These are phyloP conservation scores for Beauveria pseudobassiana DNA, from an alignment of 2,329 filamentous ascomycete genomes.

Conservation along the genomic window DNA sequence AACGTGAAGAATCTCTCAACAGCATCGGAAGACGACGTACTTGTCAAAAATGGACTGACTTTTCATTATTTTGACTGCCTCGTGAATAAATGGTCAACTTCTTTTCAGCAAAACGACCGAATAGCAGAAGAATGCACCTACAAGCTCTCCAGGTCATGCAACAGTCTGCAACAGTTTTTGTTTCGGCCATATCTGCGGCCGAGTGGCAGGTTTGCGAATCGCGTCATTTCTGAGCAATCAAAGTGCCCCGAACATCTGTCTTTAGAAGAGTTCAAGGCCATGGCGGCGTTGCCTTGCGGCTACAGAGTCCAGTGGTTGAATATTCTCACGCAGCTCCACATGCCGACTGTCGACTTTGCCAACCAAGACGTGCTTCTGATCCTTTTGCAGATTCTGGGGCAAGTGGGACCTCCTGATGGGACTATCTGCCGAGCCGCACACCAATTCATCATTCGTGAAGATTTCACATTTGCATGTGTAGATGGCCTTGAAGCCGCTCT, in stretches of 20 bases:
- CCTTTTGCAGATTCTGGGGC: background rate
- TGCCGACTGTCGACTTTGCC: background rate
- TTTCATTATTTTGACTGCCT: background rate
- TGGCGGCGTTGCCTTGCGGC: background rate
- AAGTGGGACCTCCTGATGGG: background rate
- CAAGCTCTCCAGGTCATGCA: background rate
- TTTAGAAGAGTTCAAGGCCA: slow-evolving; percentile 18
- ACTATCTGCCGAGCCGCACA: background rate
- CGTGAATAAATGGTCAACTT: background rate
- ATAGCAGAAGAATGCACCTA: background rate
- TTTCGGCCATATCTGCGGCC: background rate
- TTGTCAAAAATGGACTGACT: background rate
- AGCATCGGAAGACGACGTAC: background rate
- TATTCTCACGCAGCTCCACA: slow-evolving; percentile 1
- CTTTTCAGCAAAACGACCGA: background rate
- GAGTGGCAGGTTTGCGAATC: background rate
- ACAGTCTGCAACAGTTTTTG: background rate
- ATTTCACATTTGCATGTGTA: background rate
- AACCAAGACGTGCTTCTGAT: background rate
- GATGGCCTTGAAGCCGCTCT: background rate
- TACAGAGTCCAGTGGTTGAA: slow-evolving; percentile 3
- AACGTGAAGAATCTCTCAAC: background rate
- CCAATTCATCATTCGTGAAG: background rate
- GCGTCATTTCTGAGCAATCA: background rate
- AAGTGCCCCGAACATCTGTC: background rate